Percentiles rank a stretch among this genome's conserved stretches.
These are phyloP conservation scores for Physcomitrellopsis africana DNA, from an alignment of 225 moss, liverwort and hornwort species.

Conservation along the genomic window DNA sequence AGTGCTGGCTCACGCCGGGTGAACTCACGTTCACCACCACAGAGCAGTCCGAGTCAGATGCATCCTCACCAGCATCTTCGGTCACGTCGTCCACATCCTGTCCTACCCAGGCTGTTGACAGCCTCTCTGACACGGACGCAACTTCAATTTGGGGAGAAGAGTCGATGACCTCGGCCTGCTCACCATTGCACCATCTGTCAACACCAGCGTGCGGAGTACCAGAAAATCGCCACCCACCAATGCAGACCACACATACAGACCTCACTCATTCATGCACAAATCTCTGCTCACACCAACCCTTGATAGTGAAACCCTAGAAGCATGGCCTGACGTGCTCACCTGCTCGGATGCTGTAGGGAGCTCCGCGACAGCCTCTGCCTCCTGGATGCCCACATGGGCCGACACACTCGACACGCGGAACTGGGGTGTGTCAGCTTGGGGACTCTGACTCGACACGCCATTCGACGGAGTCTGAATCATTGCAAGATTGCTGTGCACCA, in stretches of 20 bases:
- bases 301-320: not conserved
- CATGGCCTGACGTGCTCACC: not conserved
- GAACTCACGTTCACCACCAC: conserved; percentile 82
- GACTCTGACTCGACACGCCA: conserved; percentile 8
- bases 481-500: conserved; percentile 31
- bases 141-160: not conserved
- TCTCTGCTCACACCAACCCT: too few relatives aligned
- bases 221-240: not conserved
- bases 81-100: conserved; percentile 41
- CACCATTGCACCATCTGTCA: not conserved
- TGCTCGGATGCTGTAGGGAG: not conserved
- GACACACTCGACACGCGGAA: conserved; percentile 28
- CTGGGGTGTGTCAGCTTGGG: conserved; percentile 36
- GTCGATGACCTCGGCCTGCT: conserved; percentile 8
- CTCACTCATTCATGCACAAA: not conserved
- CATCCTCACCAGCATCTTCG: conserved; percentile 42
- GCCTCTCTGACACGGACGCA: not conserved
- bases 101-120: conserved; percentile 42
- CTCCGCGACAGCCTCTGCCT: not conserved
- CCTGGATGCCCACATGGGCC: not conserved
- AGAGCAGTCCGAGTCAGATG: conserved; percentile 62
- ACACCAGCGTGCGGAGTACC: too few relatives aligned
- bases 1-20: conserved; percentile 20
- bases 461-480: conserved; percentile 26
- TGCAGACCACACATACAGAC: not conserved